Evolutionary conservation across 1,139 yeast species (phyloP), one percentile per base, ranked within the genome.

Genomic region (Diutina pseudorugosa): DNA sequence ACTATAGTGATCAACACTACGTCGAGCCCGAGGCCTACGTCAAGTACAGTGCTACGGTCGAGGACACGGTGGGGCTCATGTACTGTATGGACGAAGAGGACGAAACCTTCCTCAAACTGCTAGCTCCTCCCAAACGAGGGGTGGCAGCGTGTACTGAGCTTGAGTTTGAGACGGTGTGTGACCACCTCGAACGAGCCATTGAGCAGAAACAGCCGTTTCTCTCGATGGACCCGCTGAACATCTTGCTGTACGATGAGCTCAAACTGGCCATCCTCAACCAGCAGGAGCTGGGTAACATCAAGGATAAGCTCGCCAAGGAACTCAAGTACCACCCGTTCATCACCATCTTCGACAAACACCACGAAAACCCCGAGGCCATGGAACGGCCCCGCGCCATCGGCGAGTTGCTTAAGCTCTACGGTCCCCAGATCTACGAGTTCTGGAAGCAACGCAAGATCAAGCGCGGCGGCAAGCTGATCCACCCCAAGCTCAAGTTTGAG

Each of bases 31-130:
- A 82, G 27, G 75, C 86, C 4, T 91, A 90, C 65, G 87, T 93
- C 55, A 85, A 90, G 60, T 86, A 87, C 60, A 86, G 96, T 53
- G 95, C 96, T 2, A 93, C 97, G 0, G 95, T 93, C 18, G 98
- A 94, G 64, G 98, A 93, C 63, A 85, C 95, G 23, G 76, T 83
- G 20, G 97, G 98, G 1, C 82, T 86, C 52, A 82, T 83, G 41
- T 93, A 90, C 67, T 85, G 85, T 66, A 81, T 94, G 86, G 98
- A 94, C 67, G 98, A 93, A 65, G 75, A 62, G 11, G 99, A 93
- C 67, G 95, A 83, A 47, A 77, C 68, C 55, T 91, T 85, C 63
- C 67, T 88, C 52, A 65, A 63, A 2, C 63, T 70, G 11, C 64
- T 68, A 36, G 56, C 73, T 52, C 41, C 30, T 41, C 27, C 41